Evolutionary conservation across 345 rosid genomes (phyloP), one percentile per base, ranked within the genome.

Genomic region (Leavenworthia alabamica): DNA sequence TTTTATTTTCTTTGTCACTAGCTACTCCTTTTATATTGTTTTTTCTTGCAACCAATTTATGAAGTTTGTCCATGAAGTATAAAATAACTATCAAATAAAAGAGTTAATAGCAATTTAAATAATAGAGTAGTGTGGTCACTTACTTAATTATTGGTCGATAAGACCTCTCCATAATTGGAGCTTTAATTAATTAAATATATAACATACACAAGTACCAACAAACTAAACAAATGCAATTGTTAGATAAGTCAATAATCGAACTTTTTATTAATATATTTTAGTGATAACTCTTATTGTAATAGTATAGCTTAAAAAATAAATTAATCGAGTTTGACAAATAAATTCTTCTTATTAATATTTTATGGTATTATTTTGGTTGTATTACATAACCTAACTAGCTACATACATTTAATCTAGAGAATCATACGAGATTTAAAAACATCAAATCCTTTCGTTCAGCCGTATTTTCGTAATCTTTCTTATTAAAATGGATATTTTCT

Each of bases 131-230:
- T 43, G 67, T 68, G 47, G 61, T 36, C 66, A 59, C 14, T 59
- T 62, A 36, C 5, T 49, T 68, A 42, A 60, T 41, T 51, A 60
- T 68, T 60, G 55, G 40, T 1, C 39, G 60, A 68, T 41, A 32
- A 50, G 73, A 68, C 67, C 26, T 68, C 55, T 68, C 47, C 36
- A 68, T 68, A 60, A 68, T 60, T 68, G 73, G 13, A 36, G 28
- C 50, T 61, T 61, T 43, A 36, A 4, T 61, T 43, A 36, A 4
- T 36, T 36, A 14, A 14, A 44, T 14, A 32, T 3, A 43, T 14
- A 31, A 43, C 45, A 52, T 17, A 35, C 56, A 37, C 50, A 62
- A 37, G 62, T 53, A 61, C 48, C 48, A 35, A 60, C 8, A 43
- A 26, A 31, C 32, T 43, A 39, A 36, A 4, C 26, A 62, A 52